A percentile compares a stretch with the other conserved stretches of the same genome.
Conservation (phyloP, 768 basidiomycete species). For the Suillus alpinus region DNA sequence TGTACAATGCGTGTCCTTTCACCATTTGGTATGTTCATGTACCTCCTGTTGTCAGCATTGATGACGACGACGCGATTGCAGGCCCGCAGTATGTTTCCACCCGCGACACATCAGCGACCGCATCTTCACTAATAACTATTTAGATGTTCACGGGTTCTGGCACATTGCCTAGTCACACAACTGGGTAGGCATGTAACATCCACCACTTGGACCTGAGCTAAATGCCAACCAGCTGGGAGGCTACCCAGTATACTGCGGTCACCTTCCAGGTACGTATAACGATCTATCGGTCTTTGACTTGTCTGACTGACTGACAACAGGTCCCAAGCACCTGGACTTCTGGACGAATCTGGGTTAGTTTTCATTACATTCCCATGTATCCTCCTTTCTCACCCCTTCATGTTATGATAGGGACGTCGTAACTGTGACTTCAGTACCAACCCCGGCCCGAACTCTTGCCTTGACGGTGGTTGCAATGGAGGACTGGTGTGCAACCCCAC, state of each 20-base stretch:
- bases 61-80: conserved; percentile 14
- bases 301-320: conserved; percentile 8
- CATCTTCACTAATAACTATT: not conserved
- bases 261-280: conserved; percentile 22
- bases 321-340: conserved; percentile 66
- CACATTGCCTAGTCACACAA: conserved; percentile 39
- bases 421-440: conserved; percentile 58
- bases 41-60: not conserved
- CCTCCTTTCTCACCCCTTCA: conserved; percentile 1
- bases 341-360: conserved; percentile 59
- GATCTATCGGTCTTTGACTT: not conserved
- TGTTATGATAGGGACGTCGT: conserved; percentile 40
- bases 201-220: not conserved
- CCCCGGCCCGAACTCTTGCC: conserved; percentile 54
- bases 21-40: conserved; percentile 54
- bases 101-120: not conserved
- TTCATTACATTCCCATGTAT: not conserved
- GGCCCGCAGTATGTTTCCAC: conserved; percentile 41
- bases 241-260: conserved; percentile 23
- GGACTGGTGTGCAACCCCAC: conserved; percentile 54
- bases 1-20: conserved; percentile 62
- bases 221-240: conserved; percentile 31
- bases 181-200: conserved; percentile 38
- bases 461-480: conserved; percentile 68
- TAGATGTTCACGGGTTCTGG: conserved; percentile 63